Evolutionary conservation across 495 filamentous ascomycete genomes (phyloP), one percentile per base, ranked within the genome.

Genomic region (Xylaria grammica): DNA sequence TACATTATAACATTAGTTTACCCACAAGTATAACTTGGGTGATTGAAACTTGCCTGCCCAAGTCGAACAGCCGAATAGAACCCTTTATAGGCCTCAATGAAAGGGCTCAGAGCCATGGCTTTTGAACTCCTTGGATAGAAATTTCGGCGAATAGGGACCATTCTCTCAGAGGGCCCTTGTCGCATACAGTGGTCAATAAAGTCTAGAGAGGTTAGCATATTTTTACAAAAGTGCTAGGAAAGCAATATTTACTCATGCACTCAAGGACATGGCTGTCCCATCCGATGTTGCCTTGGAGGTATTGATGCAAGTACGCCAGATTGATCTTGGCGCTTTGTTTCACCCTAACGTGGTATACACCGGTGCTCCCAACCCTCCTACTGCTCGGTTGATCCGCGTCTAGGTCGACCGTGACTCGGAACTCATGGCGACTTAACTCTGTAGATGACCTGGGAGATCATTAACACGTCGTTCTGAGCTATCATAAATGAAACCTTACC

Each of bases 181-280:
- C 94, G 92, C 40, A 99, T 76, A 20, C 92, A 78, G 72, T 99
- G 95, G 65, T 99, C 94, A 2, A 98, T 79, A 75, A 97, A 96
- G 73, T 90, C 85, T 74, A 81, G 3, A 17, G 36, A 54, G 52
- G 52, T 79, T 60, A 79, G 68, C 59, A 22, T 50, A 48, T 6
- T 30, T 26, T 24, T 38, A 54, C 3, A 2, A 1, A 26, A 45
- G 20, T 17, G 6, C 1, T 51, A 15, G 13, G 24, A 24, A 15
- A 30, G 9, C 20, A 24, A 6, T 19, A n/a, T 6, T 80, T 79
- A 89, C 86, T 97, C 66, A 97, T 85, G 46, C 90, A 87, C 70
- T 96, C 90, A 17, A 96, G 78, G 29, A 93, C 84, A 11, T 77
- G 66, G 30, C 84, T 84, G 63, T 91, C 84, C 71, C 90, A 90